Base-by-base conservation (phyloP, 768 basidiomycete genomes). In the Psilocybe tampanensis region DNA sequence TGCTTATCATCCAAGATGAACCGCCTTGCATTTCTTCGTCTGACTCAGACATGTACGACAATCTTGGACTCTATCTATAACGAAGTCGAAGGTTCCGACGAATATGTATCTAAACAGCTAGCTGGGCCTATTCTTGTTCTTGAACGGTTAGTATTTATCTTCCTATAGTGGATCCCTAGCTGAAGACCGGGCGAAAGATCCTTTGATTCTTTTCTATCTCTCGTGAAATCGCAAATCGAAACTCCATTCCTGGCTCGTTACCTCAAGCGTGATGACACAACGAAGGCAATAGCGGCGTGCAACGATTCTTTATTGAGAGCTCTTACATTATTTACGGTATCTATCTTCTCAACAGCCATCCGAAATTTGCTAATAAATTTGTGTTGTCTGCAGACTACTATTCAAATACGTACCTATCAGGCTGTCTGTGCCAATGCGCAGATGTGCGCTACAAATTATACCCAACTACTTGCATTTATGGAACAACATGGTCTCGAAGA, bases 181-280 rank as follows among this genome's bases (percentile, higher is more conserved):
- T 49, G 13, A 33, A 52, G 29, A 17, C 51, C 39, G 33, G 7
- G 52, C 18, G 45, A 48, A 52, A 59, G 61, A 52, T 62, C 61
- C 36, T 59, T 60, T 34, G 59, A 60, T 26, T 59, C 61, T 43
- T 76, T 89, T 56, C 47, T 66, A 3, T 61, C 53, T 32, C 26
- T 66, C 72, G 60, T 68, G 8, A 58, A 62, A 33, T 80, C 80
- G 44, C 82, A 88, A 56, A 74, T 77, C 12, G 73, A 80, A 39
- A 72, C 85, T 0, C 84, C 88, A 0, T 90, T 90, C 70, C 70
- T 91, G 60, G 86, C 85, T 69, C 78, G 86, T 4, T 90, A 89
- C 64, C 73, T 90, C 22, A 82, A 83, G 64, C 78, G 86, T 24
- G 85, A 87, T 15, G 88, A 90, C 54, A 84, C 82, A 9, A 60